phyloP scores from a whole-genome alignment of 2,329 filamentous ascomycete species.

The Nemania diffusa region DNA sequence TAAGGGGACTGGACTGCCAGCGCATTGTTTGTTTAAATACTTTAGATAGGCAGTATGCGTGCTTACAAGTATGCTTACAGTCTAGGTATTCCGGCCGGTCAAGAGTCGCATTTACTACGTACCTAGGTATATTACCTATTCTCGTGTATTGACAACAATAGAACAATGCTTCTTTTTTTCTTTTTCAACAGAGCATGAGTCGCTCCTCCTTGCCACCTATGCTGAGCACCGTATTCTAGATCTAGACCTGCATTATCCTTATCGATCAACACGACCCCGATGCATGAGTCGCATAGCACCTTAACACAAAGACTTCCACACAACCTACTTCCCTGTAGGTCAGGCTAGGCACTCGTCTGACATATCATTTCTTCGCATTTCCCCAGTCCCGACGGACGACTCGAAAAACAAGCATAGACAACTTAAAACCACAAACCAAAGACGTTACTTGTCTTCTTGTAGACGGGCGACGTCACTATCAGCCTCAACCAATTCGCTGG shows the following conservation, averaged over 20 bases:
- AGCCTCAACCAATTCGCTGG: conserved; percentile 43
- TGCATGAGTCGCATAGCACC: conserved; percentile 11
- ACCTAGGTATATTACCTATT: no score
- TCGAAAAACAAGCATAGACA: conserved; percentile 1
- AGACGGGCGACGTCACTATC: conserved; percentile 42
- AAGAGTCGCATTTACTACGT: neutral
- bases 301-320: conserved; percentile 2
- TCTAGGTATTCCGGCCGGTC: no score
- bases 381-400: neutral
- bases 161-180: neutral
- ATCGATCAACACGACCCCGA: neutral
- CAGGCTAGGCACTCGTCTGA: neutral
- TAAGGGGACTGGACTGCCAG: conserved; percentile 19
- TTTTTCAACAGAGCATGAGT: conserved; percentile 20
- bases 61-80: neutral
- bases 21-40: conserved; percentile 21
- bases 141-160: neutral
- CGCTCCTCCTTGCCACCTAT: conserved; percentile 14
- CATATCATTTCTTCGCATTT: neutral
- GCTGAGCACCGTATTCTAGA: conserved; percentile 1
- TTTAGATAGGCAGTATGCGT: neutral
- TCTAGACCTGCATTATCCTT: neutral
- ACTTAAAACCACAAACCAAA: neutral
- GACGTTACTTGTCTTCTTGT: conserved; percentile 2
- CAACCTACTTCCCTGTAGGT: neutral